Evolutionary conservation across 306 rosid genomes (phyloP).

Genomic region (Cicer chorassanicum): DNA sequence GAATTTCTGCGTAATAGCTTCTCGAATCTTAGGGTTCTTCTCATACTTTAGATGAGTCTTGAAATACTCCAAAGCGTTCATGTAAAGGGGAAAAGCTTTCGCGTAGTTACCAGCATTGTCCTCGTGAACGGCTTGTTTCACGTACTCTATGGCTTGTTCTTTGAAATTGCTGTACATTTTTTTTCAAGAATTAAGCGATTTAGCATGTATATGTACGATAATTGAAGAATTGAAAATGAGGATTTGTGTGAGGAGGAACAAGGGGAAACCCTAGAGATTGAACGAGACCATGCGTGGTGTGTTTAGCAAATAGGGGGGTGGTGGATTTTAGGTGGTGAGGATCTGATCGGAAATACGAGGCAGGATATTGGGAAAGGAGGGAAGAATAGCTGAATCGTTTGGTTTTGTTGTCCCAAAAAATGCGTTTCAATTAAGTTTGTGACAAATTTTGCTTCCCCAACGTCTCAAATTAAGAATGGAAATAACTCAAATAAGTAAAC

Average conservation of each 20-base stretch:
- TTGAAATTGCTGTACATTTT: slow-evolving; percentile 98
- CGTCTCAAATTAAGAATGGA: no score
- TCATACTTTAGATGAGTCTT: slow-evolving; percentile 95
- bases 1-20: slow-evolving; percentile 95
- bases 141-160: slow-evolving; percentile 98
- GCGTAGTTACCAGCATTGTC: slow-evolving; percentile 94
- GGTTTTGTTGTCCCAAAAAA: not conserved
- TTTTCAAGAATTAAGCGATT: slow-evolving; percentile 8
- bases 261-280: not conserved
- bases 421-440: not conserved
- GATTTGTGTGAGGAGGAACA: not conserved
- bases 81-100: slow-evolving; percentile 92
- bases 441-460: not conserved
- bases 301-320: not conserved
- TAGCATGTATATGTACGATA: slow-evolving; percentile 35
- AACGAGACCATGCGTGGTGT: not conserved
- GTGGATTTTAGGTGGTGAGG: not conserved
- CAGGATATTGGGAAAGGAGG: not conserved
- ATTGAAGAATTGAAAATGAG: not conserved
- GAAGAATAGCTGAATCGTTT: not conserved
- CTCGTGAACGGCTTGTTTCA: slow-evolving; percentile 94
- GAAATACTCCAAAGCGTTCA: slow-evolving; percentile 96
- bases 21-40: slow-evolving; percentile 93
- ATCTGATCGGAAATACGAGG: slow-evolving; percentile 1
- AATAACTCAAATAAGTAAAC: no score